These are phyloP conservation scores for Shiraia bambusicola DNA, from an alignment of 2,329 filamentous ascomycete species.

Conservation along the genomic window DNA sequence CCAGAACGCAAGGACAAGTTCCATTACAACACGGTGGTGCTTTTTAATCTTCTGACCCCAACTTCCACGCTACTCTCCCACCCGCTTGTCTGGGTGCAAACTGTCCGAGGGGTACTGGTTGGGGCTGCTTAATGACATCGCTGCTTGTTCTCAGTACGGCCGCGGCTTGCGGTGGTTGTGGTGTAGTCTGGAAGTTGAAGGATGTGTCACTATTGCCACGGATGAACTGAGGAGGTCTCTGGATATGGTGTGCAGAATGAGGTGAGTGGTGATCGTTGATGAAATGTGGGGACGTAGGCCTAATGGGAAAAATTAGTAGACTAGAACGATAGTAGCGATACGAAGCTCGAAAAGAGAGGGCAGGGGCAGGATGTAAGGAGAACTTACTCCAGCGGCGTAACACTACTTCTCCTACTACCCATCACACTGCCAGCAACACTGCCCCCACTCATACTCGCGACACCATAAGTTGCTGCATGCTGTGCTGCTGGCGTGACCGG, in stretches of 20 bases:
- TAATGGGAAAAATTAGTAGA: background rate
- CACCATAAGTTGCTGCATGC: slow-evolving; percentile 30
- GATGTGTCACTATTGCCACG: slow-evolving; percentile 29
- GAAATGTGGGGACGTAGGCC: slow-evolving; percentile 5
- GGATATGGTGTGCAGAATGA: slow-evolving; percentile 22
- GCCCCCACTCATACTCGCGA: slow-evolving; percentile 16
- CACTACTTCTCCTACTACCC: slow-evolving; percentile 29
- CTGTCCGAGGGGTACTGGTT: slow-evolving; percentile 26
- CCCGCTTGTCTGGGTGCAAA: slow-evolving; percentile 11
- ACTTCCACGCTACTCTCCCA: slow-evolving; percentile 38
- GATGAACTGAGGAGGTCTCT: slow-evolving; percentile 14
- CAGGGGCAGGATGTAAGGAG: background rate
- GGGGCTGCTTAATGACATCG: slow-evolving; percentile 31
- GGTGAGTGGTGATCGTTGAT: slow-evolving; percentile 24
- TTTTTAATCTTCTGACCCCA: slow-evolving; percentile 35
- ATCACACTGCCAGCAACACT: slow-evolving; percentile 17
- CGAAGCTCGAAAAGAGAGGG: slow-evolving; percentile 4
- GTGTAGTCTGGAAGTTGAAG: slow-evolving; percentile 8
- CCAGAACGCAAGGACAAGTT: background rate
- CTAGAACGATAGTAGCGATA: background rate
- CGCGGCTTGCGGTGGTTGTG: slow-evolving; percentile 12
- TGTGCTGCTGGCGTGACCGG: slow-evolving; percentile 36
- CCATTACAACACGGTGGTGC: background rate
- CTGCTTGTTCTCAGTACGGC: slow-evolving; percentile 26
- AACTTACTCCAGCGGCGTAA: slow-evolving; percentile 29